Percentiles rank a stretch among this genome's conserved stretches.
phyloP scores from a whole-genome alignment of 2,329 filamentous ascomycete species.

The Colletotrichum scovillei region DNA sequence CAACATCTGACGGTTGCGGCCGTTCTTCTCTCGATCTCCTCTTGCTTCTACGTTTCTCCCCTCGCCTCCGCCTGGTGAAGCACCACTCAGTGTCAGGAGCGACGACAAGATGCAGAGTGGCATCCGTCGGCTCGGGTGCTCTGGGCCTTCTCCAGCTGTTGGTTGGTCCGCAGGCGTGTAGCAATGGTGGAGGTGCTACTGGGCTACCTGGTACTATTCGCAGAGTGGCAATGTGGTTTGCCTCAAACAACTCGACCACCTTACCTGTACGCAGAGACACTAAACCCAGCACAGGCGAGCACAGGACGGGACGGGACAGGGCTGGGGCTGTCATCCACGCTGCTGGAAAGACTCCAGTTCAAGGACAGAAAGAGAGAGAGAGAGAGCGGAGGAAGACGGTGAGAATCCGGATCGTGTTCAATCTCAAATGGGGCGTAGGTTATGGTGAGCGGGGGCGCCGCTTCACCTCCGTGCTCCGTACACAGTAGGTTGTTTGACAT shows the following conservation, averaged over 20 bases:
- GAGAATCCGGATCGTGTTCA: background rate
- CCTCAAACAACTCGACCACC: background rate
- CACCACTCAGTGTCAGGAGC: constrained; percentile 25
- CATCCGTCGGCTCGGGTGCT: constrained; percentile 9
- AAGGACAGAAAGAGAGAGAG: constrained; percentile 5
- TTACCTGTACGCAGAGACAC: background rate
- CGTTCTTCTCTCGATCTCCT: background rate
- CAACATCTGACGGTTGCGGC: background rate
- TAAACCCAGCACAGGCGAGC: background rate
- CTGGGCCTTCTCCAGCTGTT: constrained; percentile 2
- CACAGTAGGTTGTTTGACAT: constrained; percentile 48
- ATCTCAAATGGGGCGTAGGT: constrained; percentile 10
- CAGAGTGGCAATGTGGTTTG: background rate
- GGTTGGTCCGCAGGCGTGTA: constrained; percentile 31
- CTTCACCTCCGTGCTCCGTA: constrained; percentile 44
- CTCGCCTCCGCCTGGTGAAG: constrained; percentile 27
- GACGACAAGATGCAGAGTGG: constrained; percentile 7
- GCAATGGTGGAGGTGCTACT: constrained; percentile 26
- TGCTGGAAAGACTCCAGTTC: background rate
- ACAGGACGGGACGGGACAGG: background rate
- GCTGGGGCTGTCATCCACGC: background rate
- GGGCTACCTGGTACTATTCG: background rate
- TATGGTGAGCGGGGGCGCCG: constrained; percentile 35
- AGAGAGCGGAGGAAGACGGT: constrained; percentile 20
- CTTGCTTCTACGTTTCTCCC: background rate